These are phyloP conservation scores for Pterula multifida DNA, from an alignment of 1,284 basidiomycete species.

Conservation along the genomic window DNA sequence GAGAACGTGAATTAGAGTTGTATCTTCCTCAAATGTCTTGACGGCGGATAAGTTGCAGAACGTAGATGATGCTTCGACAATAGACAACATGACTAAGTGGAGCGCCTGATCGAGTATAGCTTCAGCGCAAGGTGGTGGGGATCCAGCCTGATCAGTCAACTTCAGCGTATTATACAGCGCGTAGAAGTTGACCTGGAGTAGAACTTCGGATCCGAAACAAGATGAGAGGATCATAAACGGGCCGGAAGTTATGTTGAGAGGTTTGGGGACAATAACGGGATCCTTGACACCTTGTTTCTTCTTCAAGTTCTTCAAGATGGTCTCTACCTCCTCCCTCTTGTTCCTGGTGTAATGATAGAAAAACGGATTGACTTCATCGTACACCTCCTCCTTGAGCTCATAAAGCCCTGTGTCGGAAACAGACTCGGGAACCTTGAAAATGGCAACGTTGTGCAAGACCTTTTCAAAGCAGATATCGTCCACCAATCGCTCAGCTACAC, in stretches of 20 bases:
- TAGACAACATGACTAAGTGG: conserved; percentile 75
- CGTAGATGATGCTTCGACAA: conserved; percentile 51
- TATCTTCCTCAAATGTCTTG: conserved; percentile 40
- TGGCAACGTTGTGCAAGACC: conserved; percentile 70
- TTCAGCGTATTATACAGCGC: conserved; percentile 58
- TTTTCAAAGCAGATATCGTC: conserved; percentile 82
- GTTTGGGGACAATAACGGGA: conserved; percentile 66
- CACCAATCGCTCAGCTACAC: conserved; percentile 81
- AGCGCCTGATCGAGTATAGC: conserved; percentile 84
- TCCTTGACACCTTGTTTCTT: conserved; percentile 57
- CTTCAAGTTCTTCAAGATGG: conserved; percentile 56
- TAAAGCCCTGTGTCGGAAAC: conserved; percentile 77
- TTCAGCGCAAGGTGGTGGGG: conserved; percentile 63
- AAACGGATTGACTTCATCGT: conserved; percentile 88
- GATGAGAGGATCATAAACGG: conserved; percentile 53
- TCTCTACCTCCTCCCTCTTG: conserved; percentile 89
- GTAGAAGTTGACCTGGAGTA: conserved; percentile 72
- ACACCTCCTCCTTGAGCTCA: conserved; percentile 76
- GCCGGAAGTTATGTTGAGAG: conserved; percentile 50
- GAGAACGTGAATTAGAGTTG: conserved; percentile 57
- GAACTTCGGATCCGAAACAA: conserved; percentile 53
- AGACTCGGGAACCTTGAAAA: conserved; percentile 74
- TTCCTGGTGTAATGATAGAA: conserved; percentile 96
- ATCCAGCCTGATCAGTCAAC: conserved; percentile 42
- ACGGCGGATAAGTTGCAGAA: conserved; percentile 51